Conservation (phyloP, 345 rosid genomes). For the Salix udensis region DNA sequence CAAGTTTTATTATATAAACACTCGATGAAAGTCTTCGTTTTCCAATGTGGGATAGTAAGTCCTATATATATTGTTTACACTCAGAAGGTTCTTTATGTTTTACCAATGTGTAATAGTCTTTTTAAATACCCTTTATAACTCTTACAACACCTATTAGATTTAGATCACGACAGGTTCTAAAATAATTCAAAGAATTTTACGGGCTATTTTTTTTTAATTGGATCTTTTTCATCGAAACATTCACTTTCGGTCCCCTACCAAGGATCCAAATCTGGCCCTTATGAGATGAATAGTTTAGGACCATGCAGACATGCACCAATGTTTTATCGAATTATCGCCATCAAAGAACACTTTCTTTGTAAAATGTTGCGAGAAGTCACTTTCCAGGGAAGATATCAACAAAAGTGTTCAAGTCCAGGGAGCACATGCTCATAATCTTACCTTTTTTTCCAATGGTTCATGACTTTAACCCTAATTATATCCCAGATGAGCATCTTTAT, state of each 20-base stretch:
- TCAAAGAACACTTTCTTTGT: not conserved
- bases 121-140: no score
- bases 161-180: no score
- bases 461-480: not conserved
- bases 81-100: no score
- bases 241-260: not conserved
- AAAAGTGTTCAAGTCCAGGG: not conserved
- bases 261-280: no score
- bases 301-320: not conserved
- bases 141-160: no score
- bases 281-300: not conserved
- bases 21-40: no score
- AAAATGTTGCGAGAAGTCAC: not conserved
- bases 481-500: not conserved
- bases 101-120: fast-evolving
- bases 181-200: no score
- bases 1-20: no score
- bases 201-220: not conserved
- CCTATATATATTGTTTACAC: no score
- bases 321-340: not conserved
- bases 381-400: not conserved
- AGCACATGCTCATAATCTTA: not conserved
- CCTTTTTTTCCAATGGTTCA: not conserved
- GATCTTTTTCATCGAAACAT: not conserved
- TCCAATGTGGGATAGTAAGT: no score